Conservation (phyloP, 2,329 filamentous ascomycete genomes). For the Xylariaceae sp. region DNA sequence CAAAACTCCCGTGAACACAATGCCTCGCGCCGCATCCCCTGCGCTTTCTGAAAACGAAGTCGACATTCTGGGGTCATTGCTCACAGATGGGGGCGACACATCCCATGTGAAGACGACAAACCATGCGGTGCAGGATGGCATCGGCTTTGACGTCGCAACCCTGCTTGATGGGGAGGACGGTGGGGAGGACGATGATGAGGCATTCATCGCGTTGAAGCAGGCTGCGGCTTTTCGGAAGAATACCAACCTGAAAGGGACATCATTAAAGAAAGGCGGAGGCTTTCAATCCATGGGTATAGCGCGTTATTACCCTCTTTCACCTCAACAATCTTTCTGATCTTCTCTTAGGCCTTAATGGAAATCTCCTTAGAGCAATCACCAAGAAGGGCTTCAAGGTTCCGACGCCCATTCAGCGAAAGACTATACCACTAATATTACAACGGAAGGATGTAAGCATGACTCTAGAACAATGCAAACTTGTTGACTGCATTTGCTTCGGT, state of each 20-base stretch:
- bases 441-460: constrained; percentile 59
- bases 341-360: constrained; percentile 63
- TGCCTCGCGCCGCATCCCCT: constrained; percentile 75
- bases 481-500: neutral
- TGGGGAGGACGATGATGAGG: constrained; percentile 65
- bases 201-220: constrained; percentile 85
- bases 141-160: constrained; percentile 55
- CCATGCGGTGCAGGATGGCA: constrained; percentile 36
- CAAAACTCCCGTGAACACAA: constrained; percentile 35
- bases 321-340: constrained; percentile 1
- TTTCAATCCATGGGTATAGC: constrained; percentile 83
- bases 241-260: constrained; percentile 75
- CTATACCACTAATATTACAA: constrained; percentile 86
- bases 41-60: constrained; percentile 84
- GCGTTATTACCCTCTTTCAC: constrained; percentile 9
- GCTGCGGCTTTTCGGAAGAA: constrained; percentile 83
- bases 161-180: constrained; percentile 55
- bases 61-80: constrained; percentile 78
- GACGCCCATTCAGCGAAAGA: constrained; percentile 95
- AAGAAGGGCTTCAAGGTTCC: constrained; percentile 94
- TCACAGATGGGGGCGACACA: constrained; percentile 56
- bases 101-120: constrained; percentile 38
- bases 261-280: constrained; percentile 90
- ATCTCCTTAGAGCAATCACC: constrained; percentile 83
- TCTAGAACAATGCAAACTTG: neutral